Base-by-base conservation (phyloP, 192 early-diverging fungal species). In the Coemansia sp. region DNA sequence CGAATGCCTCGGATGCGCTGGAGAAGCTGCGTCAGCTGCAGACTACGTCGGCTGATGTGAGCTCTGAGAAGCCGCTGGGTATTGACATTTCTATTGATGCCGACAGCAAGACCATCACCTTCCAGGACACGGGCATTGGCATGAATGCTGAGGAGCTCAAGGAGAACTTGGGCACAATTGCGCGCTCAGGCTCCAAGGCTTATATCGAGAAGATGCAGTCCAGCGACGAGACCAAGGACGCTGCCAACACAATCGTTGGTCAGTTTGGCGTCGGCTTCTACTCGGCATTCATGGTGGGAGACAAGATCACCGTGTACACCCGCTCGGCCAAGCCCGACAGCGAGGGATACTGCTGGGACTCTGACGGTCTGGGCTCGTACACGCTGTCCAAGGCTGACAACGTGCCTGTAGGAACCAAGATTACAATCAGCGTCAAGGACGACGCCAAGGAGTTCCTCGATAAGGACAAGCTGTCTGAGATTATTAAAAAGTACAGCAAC, bases 231-330 rank as follows among this genome's bases (percentile, higher is more conserved):
- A 70, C 74, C 28, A 70, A 65, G 66, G 84, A 86, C 71, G 79
- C 83, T 38, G 88, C 87, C 36, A 84, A 84, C 74, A 84, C 86
- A 25, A 82, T 97, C 61, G 96, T 97, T 61, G 97, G 97, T 46
- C 94, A 99, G 82, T 99, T 99, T 79, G 97, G 97, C 87, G 96
- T 98, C 25, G 96, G 97, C 31, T 99, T 99, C 82, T 99, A 99
- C 84, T 96, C 94, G 26, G 93, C 92, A 14, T 99, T 95, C 73
- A 83, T 96, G 77, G 92, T 95, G 14, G 96, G 96, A 26, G 96
- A 99, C 82, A 89, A 87, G 75, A 95, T 99, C 31, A 84, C 87
- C 6, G 96, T 99, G 14, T 87, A 90, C 25, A 89, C 88, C 54
- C 98, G 98, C 79, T 85, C 89, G 64, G 95, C 97, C 55, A 61